These are phyloP conservation scores for Aspergillus carlsbadensis DNA, from an alignment of 495 filamentous ascomycete genomes.

Conservation along the genomic window DNA sequence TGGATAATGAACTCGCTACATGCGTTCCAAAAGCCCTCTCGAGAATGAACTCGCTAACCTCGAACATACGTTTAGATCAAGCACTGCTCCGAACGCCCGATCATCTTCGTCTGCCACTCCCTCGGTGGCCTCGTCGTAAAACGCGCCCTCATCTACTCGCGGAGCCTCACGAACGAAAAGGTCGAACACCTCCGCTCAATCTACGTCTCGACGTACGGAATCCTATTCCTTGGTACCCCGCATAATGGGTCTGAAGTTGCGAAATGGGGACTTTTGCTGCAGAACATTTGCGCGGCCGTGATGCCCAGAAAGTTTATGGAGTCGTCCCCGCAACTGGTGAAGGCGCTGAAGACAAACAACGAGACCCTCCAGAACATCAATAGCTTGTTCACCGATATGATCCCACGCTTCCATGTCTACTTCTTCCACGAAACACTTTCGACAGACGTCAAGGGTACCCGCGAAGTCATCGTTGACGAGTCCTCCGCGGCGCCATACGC, in stretches of 20 bases:
- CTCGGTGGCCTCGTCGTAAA: constrained; percentile 83
- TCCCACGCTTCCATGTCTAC: constrained; percentile 69
- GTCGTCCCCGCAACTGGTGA: constrained; percentile 65
- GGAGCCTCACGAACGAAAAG: constrained; percentile 60
- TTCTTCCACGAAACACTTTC: constrained; percentile 71
- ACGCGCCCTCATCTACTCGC: constrained; percentile 64
- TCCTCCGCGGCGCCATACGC: constrained; percentile 71
- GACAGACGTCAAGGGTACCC: constrained; percentile 62
- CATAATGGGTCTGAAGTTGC: constrained; percentile 77
- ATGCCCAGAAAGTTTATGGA: constrained; percentile 71
- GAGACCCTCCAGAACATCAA: constrained; percentile 83
- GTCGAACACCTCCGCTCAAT: constrained; percentile 75
- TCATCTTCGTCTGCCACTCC: constrained; percentile 84
- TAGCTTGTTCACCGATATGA: constrained; percentile 70
- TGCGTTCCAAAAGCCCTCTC: too few relatives aligned
- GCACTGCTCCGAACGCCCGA: constrained; percentile 59
- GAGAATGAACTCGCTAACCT: too few relatives aligned
- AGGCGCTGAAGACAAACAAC: constrained; percentile 71
- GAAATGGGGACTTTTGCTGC: constrained; percentile 71
- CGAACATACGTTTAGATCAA: constrained; percentile 42
- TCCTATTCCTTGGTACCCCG: constrained; percentile 86
- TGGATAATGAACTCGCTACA: too few relatives aligned
- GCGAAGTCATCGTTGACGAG: constrained; percentile 68
- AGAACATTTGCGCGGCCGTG: constrained; percentile 69
- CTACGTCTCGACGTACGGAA: constrained; percentile 78